These are phyloP conservation scores for Penicillium macrosclerotiorum DNA, from an alignment of 495 filamentous ascomycete genomes.

Conservation along the genomic window DNA sequence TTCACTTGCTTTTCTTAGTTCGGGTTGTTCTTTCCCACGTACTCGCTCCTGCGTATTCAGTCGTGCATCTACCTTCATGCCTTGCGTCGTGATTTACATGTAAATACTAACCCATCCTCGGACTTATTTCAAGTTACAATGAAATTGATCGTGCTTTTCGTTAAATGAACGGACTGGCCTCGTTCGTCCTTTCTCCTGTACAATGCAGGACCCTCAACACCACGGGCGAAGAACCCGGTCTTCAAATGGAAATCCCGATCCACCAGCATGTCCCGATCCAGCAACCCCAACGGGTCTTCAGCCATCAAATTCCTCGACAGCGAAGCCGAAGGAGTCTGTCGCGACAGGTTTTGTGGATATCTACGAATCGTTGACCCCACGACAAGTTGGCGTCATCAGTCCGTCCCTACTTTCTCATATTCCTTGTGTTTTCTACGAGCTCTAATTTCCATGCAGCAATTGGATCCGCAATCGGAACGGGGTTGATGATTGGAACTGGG, in stretches of 20 bases:
- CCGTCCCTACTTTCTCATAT: slow-evolving; percentile 4
- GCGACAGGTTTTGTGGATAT: slow-evolving; percentile 31
- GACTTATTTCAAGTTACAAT: not conserved
- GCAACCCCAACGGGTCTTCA: not conserved
- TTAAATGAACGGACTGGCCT: too few relatives aligned
- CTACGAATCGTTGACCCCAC: slow-evolving; percentile 60
- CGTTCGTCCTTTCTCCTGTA: not conserved
- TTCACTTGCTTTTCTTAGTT: too few relatives aligned
- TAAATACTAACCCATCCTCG: not conserved
- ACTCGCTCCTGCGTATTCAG: not conserved
- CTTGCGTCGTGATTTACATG: not conserved
- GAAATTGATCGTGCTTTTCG: too few relatives aligned
- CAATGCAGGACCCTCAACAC: slow-evolving; percentile 6
- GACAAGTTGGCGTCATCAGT: slow-evolving; percentile 73
- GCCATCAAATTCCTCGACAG: not conserved
- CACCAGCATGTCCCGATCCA: not conserved
- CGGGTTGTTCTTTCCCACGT: not conserved
- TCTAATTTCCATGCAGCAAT: slow-evolving; percentile 52
- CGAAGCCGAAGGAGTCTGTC: not conserved
- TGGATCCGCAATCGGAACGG: slow-evolving; percentile 79
- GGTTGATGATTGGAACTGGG: slow-evolving; percentile 61
- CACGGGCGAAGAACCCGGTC: slow-evolving; percentile 7
- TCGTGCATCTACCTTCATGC: not conserved
- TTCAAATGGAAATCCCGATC: slow-evolving; percentile 1
- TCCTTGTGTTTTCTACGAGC: not conserved